Evolutionary conservation across 1,284 basidiomycete genomes (phyloP), one percentile per base, ranked within the genome.

Genomic region (Microbotryomycetes sp.): DNA sequence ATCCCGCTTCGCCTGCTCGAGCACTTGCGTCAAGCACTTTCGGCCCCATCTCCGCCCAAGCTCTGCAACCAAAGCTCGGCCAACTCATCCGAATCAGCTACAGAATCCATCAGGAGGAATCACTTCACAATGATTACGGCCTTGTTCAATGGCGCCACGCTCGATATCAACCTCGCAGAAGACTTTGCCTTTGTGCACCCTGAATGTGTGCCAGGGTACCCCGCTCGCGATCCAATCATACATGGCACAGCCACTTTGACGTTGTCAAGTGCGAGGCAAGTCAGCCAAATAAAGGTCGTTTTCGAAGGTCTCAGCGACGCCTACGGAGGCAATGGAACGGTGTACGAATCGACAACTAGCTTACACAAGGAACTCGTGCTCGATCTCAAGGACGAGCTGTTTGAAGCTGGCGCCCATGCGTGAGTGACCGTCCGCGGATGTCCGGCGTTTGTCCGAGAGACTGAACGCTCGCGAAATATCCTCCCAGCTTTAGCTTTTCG

Each of bases 381-480:
- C 2, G 67, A 69, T 18, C 35, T 67, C 9, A 24, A 18, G 2
- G 67, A 62, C 23, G 62, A 69, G 45, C 31, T 54, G 1, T 48
- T 69, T 13, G 57, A 60, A 5, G 60, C 56, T 4, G 65, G 65
- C 2, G 45, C 57, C 28, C 65, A 69, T 18, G 59, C 59, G 61
- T 65, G 27, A 41, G 62, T 57, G n/a, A 11, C 5, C 16, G 7
- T 49, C 27, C 21, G 50, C 21, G 23, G 4, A n/a, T n/a, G n/a
- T n/a, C n/a, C n/a, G n/a, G n/a, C n/a, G n/a, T n/a, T n/a, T n/a
- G n/a, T n/a, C n/a, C n/a, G n/a, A n/a, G n/a, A n/a, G n/a, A n/a
- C n/a, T n/a, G n/a, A n/a, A n/a, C n/a, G n/a, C n/a, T n/a, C n/a
- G n/a, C n/a, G n/a, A 24, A 24, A 26, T 27, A 21, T 11, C 26